Evolutionary conservation across 202 grass and related monocot genomes (phyloP).

Genomic region (Carex sylvatica): DNA sequence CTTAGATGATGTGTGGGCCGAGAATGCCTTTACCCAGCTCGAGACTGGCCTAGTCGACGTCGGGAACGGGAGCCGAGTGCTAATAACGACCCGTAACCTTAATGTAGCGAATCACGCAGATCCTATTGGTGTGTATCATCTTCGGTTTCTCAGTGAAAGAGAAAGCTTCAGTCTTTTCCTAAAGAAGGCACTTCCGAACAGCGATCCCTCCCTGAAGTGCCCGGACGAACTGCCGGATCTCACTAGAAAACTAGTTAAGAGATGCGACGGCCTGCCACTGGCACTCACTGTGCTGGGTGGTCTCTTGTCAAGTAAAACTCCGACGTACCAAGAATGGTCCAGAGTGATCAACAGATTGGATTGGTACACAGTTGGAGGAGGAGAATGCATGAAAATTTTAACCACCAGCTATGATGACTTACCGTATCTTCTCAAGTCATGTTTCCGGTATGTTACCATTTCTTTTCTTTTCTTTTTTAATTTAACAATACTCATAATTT

Average conservation of each 20-base stretch:
- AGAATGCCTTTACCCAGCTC: slow-evolving; percentile 39
- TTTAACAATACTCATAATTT: too few species aligned
- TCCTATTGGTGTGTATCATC: neutral
- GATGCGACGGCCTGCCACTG: neutral
- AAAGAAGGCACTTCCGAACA: neutral
- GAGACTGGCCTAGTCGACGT: slow-evolving; percentile 34
- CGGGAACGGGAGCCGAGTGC: slow-evolving; percentile 41
- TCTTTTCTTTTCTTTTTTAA: too few species aligned
- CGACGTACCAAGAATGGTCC: neutral
- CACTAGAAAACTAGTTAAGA: neutral
- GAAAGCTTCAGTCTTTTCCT: neutral
- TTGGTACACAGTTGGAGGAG: neutral
- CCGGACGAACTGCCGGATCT: neutral
- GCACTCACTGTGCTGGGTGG: neutral
- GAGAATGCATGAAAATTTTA: neutral
- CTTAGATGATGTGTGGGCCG: slow-evolving; percentile 24
- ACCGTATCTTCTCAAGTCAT: neutral
- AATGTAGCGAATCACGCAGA: neutral
- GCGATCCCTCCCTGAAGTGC: neutral
- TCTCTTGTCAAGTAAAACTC: neutral
- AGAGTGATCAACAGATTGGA: neutral
- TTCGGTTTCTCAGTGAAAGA: neutral
- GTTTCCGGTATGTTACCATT: neutral
- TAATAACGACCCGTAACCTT: slow-evolving; percentile 32
- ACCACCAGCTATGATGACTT: neutral